phyloP scores from a whole-genome alignment of 2,329 filamentous ascomycete species.

The Pseudogymnoascus sp. region DNA sequence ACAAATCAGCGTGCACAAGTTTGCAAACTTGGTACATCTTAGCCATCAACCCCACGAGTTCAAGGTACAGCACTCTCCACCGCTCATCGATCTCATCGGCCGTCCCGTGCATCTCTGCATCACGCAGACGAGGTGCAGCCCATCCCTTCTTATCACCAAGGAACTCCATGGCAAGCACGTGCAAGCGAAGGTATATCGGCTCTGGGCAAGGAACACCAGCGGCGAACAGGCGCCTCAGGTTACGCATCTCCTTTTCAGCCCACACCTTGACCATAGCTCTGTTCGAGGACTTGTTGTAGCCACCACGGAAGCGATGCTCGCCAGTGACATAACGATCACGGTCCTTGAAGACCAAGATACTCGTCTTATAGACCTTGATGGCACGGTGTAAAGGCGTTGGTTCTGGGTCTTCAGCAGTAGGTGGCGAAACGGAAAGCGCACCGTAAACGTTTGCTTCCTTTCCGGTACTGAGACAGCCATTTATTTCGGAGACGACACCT shows the following conservation, averaged over 20 bases:
- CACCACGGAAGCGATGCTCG: slow-evolving; percentile 83
- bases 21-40: slow-evolving; percentile 86
- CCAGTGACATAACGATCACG: slow-evolving; percentile 91
- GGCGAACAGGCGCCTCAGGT: slow-evolving; percentile 73
- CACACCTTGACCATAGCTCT: slow-evolving; percentile 96
- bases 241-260: slow-evolving; percentile 98
- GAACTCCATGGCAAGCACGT: slow-evolving; percentile 93
- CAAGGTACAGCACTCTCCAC: slow-evolving; percentile 73
- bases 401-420: slow-evolving; percentile 42
- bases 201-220: slow-evolving; percentile 87
- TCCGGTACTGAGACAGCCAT: slow-evolving; percentile 90
- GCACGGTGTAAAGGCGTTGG: slow-evolving; percentile 61
- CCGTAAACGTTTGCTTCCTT: slow-evolving; percentile 99
- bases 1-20: slow-evolving; percentile 91
- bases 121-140: slow-evolving; percentile 79
- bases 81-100: slow-evolving; percentile 56
- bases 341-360: slow-evolving; percentile 96
- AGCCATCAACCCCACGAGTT: slow-evolving; percentile 82
- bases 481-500: slow-evolving; percentile 79
- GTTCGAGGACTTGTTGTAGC: slow-evolving; percentile 91
- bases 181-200: slow-evolving; percentile 79
- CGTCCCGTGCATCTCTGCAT: slow-evolving; percentile 61
- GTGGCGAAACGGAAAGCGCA: slow-evolving; percentile 56
- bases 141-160: slow-evolving; percentile 80
- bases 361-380: slow-evolving; percentile 98